phyloP scores from a whole-genome alignment of 164 flowering plant species.

The Chimonanthus praecox region DNA sequence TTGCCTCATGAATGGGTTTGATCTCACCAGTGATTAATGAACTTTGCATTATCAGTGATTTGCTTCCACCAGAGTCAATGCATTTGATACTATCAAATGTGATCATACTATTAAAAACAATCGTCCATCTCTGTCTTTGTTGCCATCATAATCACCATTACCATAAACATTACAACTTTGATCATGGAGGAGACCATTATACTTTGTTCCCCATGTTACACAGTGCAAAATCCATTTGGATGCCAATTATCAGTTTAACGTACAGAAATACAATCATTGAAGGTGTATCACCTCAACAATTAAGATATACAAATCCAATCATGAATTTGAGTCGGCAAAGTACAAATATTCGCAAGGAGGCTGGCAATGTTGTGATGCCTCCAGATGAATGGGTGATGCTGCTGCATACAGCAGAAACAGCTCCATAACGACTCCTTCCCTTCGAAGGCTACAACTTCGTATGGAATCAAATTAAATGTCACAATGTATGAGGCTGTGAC shows the following conservation, averaged over 20 bases:
- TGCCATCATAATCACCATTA: constrained; percentile 1
- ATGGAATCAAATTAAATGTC: constrained; percentile 4
- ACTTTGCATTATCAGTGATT: no score
- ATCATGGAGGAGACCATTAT: neutral
- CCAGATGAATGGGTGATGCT: constrained; percentile 1
- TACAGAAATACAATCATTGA: no score
- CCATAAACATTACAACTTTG: neutral
- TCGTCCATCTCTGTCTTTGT: neutral
- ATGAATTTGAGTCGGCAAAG: constrained; percentile 8
- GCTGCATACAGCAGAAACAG: neutral
- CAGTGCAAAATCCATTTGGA: neutral
- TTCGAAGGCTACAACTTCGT: neutral
- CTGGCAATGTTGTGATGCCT: constrained; percentile 6
- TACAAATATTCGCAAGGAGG: constrained; percentile 1
- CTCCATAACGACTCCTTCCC: neutral
- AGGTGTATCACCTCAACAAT: neutral
- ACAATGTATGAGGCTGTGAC: constrained; percentile 49
- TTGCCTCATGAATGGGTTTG: no score
- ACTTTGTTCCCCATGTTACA: neutral
- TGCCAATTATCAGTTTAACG: no score
- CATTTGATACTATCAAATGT: no score
- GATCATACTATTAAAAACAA: no score
- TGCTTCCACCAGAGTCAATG: no score
- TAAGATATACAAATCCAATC: constrained; percentile 3
- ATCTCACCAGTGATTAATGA: no score